Evolutionary conservation across 257 asterid species (phyloP), one percentile per base, ranked within the genome.

Genomic region (Plantago elongata): DNA sequence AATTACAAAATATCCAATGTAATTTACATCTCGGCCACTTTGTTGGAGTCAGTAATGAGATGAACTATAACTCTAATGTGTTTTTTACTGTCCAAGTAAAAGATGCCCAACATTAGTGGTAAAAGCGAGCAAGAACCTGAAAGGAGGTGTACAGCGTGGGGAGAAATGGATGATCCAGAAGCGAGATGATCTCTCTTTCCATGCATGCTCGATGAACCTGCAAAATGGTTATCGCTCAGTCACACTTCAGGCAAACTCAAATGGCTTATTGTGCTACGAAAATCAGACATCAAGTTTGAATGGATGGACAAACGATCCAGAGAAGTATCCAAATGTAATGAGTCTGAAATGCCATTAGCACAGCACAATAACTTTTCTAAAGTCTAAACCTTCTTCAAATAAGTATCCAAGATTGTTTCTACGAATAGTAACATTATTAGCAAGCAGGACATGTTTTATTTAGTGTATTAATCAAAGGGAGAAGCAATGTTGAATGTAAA

Each of bases 141-240:
- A 89, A 93, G 46, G 99, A 93, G 70, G 90, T 63, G 71, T 93
- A 93, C 16, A 93, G 73, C 10, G 99, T 69, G 57, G 96, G 99
- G 75, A 93, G 97, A 83, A 93, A 87, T 61, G 99, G 99, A 82
- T 93, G 99, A 72, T 93, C 99, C 48, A 93, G 82, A 68, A 79
- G 79, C 18, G 97, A 81, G 65, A 93, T 89, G 64, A 93, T 81
- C 75, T 93, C 99, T 70, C 96, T 85, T 74, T 93, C 99, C 57
- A 85, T 64, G 75, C 97, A 89, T 66, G 97, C 96, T 66, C 99
- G 85, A 68, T 93, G 99, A 74, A 93, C 99, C 99, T 93, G 90
- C 67, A 71, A 38, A 57, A 68, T 63, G 17, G 61, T 61, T 70
- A 52, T 16, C 60, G 27, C 14, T 65, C 62, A 50, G 16, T 48